Conservation (phyloP, 1,284 basidiomycete genomes). For the Ceratobasidium papillatum region DNA sequence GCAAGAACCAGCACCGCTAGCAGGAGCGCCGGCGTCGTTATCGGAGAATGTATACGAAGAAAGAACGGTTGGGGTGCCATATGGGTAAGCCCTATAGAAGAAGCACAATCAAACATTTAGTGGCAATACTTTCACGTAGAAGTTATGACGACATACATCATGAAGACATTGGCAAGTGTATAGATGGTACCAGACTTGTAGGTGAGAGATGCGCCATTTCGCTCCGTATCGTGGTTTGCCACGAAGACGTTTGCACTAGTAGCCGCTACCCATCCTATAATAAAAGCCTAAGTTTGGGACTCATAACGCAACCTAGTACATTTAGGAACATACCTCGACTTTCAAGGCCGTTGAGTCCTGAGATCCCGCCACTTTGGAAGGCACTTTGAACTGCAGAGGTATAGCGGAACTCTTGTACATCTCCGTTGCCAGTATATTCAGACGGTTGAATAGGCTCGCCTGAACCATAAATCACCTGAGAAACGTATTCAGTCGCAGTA, state of each 20-base stretch:
- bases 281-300: neutral
- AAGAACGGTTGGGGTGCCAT: slow-evolving; percentile 70
- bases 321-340: neutral
- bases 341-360: slow-evolving; percentile 51
- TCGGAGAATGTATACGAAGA: slow-evolving; percentile 65
- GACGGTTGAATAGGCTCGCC: slow-evolving; percentile 42
- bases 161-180: slow-evolving; percentile 68
- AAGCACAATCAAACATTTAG: neutral
- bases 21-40: slow-evolving; percentile 64
- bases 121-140: neutral
- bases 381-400: slow-evolving; percentile 62
- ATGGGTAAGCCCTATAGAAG: slow-evolving; percentile 61
- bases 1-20: slow-evolving; percentile 65
- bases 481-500: slow-evolving; percentile 1
- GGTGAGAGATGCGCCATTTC: slow-evolving; percentile 66
- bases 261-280: slow-evolving; percentile 67
- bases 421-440: slow-evolving; percentile 42
- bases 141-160: slow-evolving; percentile 53
- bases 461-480: slow-evolving; percentile 42
- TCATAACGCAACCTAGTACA: neutral
- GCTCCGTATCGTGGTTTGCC: slow-evolving; percentile 73
- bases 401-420: slow-evolving; percentile 61
- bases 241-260: slow-evolving; percentile 70
- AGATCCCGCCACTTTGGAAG: slow-evolving; percentile 63
- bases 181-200: slow-evolving; percentile 71